Percentiles rank a stretch among this genome's conserved stretches.
Conservation (phyloP, 176 grass and related monocot genomes). For the Saccharum spontaneum region DNA sequence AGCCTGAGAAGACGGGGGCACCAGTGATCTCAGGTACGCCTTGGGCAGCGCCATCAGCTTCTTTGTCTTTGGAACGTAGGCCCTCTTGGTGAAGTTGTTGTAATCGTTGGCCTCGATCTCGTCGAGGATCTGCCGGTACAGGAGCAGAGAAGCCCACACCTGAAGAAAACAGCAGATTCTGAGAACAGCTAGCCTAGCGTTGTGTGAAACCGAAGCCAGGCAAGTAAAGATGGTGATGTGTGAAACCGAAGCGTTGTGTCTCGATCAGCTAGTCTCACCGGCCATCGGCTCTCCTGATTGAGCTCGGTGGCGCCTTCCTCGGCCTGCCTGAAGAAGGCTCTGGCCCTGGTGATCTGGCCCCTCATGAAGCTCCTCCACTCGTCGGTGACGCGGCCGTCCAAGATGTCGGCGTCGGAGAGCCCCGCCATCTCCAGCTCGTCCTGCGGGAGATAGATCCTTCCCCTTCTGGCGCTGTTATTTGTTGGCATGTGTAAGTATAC, state of each 20-base stretch:
- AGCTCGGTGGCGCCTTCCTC: constrained; percentile 80
- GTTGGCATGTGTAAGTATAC: not conserved
- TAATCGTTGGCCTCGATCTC: constrained; percentile 95
- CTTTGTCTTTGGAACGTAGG: constrained; percentile 88
- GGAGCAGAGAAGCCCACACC: constrained; percentile 94
- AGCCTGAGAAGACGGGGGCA: constrained; percentile 25
- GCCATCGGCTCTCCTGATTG: constrained; percentile 91
- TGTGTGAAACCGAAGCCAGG: too few species aligned
- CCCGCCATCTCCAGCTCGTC: constrained; percentile 77
- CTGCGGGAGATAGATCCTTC: constrained; percentile 80
- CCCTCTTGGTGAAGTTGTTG: constrained; percentile 81
- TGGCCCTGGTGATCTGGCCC: constrained; percentile 66
- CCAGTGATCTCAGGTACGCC: constrained; percentile 72
- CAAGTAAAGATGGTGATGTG: too few species aligned
- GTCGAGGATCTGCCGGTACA: constrained; percentile 92
- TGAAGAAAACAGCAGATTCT: constrained; percentile 25
- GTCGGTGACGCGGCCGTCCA: constrained; percentile 65
- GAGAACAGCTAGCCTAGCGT: not conserved
- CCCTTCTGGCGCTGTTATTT: constrained; percentile 61
- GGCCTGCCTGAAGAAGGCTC: constrained; percentile 66
- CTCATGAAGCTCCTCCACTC: constrained; percentile 82
- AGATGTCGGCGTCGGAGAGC: constrained; percentile 82
- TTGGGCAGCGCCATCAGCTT: constrained; percentile 77
- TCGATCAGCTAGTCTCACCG: constrained; percentile 23
- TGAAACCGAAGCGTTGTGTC: too few species aligned